Evolutionary conservation across 208 protist species (phyloP).

Genomic region (Zelonia costaricensis): DNA sequence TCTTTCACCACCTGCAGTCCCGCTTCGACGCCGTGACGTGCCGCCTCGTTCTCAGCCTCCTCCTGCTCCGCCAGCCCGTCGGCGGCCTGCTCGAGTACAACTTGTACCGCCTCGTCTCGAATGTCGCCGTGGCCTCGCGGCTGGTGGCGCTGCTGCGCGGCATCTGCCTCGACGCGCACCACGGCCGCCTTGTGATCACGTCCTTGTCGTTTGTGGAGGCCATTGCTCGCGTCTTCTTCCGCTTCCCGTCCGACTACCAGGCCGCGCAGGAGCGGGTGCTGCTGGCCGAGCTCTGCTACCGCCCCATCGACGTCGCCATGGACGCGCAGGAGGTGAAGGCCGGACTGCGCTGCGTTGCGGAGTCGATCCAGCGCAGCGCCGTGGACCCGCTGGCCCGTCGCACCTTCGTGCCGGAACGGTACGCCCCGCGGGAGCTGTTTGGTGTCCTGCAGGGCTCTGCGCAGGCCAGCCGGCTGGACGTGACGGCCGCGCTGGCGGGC

Average conservation of each 20-base stretch:
- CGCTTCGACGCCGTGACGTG: conserved; percentile 55
- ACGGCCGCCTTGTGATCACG: conserved; percentile 41
- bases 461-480: conserved; percentile 52
- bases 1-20: conserved; percentile 56
- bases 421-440: conserved; percentile 61
- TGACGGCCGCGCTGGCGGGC: conserved; percentile 38
- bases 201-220: conserved; percentile 55
- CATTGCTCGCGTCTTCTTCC: conserved; percentile 55
- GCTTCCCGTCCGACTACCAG: conserved; percentile 37
- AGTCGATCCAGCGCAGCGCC: conserved; percentile 45
- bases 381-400: conserved; percentile 23
- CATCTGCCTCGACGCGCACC: conserved; percentile 52
- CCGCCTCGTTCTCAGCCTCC: conserved; percentile 56
- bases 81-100: conserved; percentile 83
- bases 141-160: conserved; percentile 72
- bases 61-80: conserved; percentile 54
- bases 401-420: conserved; percentile 49
- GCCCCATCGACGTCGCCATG: conserved; percentile 32
- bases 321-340: conserved; percentile 28
- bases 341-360: conserved; percentile 35
- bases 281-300: conserved; percentile 65
- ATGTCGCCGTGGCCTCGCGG: conserved; percentile 70
- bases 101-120: conserved; percentile 75
- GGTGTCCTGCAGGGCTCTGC: conserved; percentile 63
- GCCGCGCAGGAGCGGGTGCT: conserved; percentile 55